Conservation (phyloP, 2,329 filamentous ascomycete species). For the Fusarium mundagurra region DNA sequence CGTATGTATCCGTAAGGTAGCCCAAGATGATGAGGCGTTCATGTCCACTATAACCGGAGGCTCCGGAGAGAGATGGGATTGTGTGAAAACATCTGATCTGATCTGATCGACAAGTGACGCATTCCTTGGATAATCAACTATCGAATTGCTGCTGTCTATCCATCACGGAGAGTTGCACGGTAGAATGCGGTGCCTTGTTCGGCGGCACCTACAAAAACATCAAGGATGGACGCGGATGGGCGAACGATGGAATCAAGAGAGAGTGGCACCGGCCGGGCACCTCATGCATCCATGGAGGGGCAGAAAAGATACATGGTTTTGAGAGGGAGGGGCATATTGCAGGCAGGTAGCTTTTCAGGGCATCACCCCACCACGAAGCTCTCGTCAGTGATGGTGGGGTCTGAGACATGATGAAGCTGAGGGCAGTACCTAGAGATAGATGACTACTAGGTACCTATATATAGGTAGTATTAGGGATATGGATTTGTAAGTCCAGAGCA, state of each 20-base stretch:
- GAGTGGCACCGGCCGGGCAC: slow-evolving; percentile 10
- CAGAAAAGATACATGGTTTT: slow-evolving; percentile 20
- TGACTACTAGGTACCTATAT: no score
- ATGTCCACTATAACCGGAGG: slow-evolving; percentile 31
- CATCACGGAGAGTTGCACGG: slow-evolving; percentile 28
- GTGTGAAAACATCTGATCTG: slow-evolving; percentile 11
- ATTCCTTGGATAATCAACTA: not conserved
- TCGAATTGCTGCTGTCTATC: not conserved
- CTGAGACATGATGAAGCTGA: not conserved
- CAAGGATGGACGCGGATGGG: not conserved
- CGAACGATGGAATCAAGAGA: slow-evolving; percentile 27
- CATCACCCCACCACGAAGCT: slow-evolving; percentile 36
- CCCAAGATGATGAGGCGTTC: not conserved
- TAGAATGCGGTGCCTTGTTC: slow-evolving; percentile 29
- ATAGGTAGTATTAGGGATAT: not conserved
- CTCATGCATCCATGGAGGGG: slow-evolving; percentile 19
- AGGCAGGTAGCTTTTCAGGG: slow-evolving; percentile 23
- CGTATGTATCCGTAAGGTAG: not conserved
- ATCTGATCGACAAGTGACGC: slow-evolving; percentile 5
- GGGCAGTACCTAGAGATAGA: not conserved
- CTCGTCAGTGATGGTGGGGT: slow-evolving; percentile 24
- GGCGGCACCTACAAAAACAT: slow-evolving; percentile 26
- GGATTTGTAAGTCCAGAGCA: slow-evolving; percentile 1
- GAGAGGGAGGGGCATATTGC: not conserved
- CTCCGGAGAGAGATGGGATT: slow-evolving; percentile 25